Base-by-base conservation (phyloP, 2,329 filamentous ascomycete genomes). In the Sporothrix variecibatus region DNA sequence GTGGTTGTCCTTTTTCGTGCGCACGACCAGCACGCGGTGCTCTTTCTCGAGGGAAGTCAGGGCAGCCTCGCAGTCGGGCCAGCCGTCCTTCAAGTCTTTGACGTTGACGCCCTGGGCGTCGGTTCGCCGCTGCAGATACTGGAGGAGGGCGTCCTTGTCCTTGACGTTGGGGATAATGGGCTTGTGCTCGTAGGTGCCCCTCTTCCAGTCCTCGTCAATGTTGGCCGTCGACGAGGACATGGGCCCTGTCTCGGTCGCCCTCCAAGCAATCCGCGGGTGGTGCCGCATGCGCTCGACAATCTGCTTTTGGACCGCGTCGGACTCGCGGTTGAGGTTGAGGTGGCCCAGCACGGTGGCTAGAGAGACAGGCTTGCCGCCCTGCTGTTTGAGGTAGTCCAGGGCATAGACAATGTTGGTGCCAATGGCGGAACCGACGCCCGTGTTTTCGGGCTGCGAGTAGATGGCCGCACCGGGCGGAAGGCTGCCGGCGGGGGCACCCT, bases 51-150 rank as follows among this genome's bases (percentile, higher is more conserved):
- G 87, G 78, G 89, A 86, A 76, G 92, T 89, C 81, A 99, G 92
- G 11, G 92, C 89, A 26, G 92, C 89, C 75, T 95, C 91, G 79
- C 94, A 97, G 78, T 92, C 91, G 31, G 92, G 91, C 96, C 96
- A 99, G 76, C 96, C 96, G 81, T 99, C 96, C 83, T 97, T 97
- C 76, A 99, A 88, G 79, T 98, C 94, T 81, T 94, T 94, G 76
- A 98, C 94, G 51, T 87, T 88, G 72, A 98, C 89, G 15, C 94
- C 94, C 77, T 92, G 90, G 1, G 94, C 93, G 75, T 94, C 94
- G 71, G 89, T 90, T 83, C 95, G 94, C 72, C 88, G 87, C 83
- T 97, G 94, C 43, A 99, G 88, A 80, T 94, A 92, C 73, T 88
- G 89, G 72, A 97, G 89, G 72, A 99, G 88, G 78, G 94, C 90